Percentiles rank a stretch among this genome's conserved stretches.
Conservation (phyloP, 345 rosid genomes). For the Draba incana region DNA sequence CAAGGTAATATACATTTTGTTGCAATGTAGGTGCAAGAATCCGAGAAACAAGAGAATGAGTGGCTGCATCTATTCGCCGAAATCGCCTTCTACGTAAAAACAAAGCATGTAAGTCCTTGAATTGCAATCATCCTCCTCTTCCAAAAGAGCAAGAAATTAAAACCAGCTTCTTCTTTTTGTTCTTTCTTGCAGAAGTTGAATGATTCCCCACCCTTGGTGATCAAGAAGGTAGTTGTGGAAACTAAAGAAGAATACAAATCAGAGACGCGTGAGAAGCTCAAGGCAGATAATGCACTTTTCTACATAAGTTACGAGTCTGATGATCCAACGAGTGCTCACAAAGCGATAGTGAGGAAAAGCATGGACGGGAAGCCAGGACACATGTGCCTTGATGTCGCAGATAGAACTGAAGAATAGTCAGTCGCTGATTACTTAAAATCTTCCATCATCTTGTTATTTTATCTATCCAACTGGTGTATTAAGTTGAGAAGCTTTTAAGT, state of each 20-base stretch:
- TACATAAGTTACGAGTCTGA: constrained; percentile 10
- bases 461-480: too few relatives aligned
- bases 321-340: not conserved
- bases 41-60: constrained; percentile 5
- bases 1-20: not conserved
- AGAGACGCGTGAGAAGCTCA: constrained; percentile 5
- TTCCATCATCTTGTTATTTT: too few relatives aligned
- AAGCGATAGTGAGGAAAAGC: constrained; percentile 6
- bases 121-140: not conserved
- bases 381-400: constrained; percentile 2
- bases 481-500: too few relatives aligned
- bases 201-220: constrained; percentile 5
- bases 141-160: not conserved
- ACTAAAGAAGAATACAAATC: constrained; percentile 1
- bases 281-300: constrained; percentile 8
- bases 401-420: too few relatives aligned
- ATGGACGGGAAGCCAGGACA: constrained; percentile 13
- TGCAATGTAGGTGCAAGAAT: not conserved
- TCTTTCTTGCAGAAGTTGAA: not conserved
- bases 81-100: not conserved
- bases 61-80: constrained; percentile 1
- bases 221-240: constrained; percentile 6
- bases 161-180: not conserved
- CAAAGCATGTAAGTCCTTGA: not conserved
- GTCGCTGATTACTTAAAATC: too few relatives aligned